A percentile compares a stretch with the other conserved stretches of the same genome.
These are phyloP conservation scores for Penicillium sp. DNA, from an alignment of 2,329 filamentous ascomycete genomes.

Conservation along the genomic window DNA sequence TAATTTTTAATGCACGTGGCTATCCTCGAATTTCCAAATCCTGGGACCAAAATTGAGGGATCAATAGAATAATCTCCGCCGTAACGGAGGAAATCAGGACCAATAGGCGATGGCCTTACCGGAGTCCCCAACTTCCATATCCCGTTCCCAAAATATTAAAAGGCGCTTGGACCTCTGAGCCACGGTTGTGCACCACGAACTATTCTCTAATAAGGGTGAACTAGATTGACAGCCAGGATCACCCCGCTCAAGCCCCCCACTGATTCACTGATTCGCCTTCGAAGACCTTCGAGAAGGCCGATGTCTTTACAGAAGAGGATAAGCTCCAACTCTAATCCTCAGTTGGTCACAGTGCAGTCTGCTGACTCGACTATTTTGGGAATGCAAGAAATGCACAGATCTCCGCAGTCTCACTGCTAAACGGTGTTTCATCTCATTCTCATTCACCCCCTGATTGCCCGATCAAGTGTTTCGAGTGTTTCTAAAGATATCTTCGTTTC, in stretches of 20 bases:
- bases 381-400: neutral
- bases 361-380: constrained; percentile 2
- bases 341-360: neutral
- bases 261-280: neutral
- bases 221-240: constrained; percentile 15
- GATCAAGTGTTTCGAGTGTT: neutral
- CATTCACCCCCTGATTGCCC: constrained; percentile 6
- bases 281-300: constrained; percentile 7
- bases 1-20: neutral
- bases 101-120: neutral
- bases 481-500: constrained; percentile 19
- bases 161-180: constrained; percentile 10
- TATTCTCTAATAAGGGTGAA: neutral
- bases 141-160: neutral
- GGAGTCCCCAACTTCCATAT: neutral
- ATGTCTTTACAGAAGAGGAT: neutral
- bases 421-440: constrained; percentile 5
- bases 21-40: neutral
- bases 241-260: neutral
- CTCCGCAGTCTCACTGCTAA: constrained; percentile 4
- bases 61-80: neutral
- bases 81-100: neutral
- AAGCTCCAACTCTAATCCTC: neutral
- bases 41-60: constrained; percentile 1
- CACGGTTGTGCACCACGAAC: neutral